Conservation (phyloP, 495 filamentous ascomycete species). For the Talaromyces thailandensis region DNA sequence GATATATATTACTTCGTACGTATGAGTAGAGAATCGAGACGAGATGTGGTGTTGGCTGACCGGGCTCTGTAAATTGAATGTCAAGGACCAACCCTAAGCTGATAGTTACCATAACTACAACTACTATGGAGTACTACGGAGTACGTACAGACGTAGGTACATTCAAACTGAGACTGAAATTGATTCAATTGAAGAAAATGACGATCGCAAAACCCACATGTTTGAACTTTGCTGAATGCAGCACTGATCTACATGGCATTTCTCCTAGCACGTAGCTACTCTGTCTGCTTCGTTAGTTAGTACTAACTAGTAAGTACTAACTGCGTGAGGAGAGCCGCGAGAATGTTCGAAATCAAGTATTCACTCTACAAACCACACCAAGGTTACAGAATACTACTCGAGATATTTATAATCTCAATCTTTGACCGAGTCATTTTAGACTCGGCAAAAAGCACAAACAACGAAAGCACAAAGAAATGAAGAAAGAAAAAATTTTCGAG, state of each 20-base stretch:
- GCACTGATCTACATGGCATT: not conserved
- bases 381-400: not conserved
- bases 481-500: not conserved
- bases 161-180: not conserved
- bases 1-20: no score
- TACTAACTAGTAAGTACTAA: no score
- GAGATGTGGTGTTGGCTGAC: not conserved
- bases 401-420: not conserved
- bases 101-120: no score
- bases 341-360: not conserved
- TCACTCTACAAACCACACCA: not conserved
- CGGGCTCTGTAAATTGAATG: not conserved
- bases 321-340: not conserved
- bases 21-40: not conserved
- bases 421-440: not conserved
- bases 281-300: no score
- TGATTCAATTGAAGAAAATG: not conserved
- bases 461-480: not conserved
- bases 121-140: no score
- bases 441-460: not conserved
- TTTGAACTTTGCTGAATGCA: conserved; percentile 2
- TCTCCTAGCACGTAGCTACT: not conserved
- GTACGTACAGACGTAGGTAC: no score
- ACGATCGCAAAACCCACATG: not conserved
- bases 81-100: not conserved